Evolutionary conservation across 164 flowering plant species (phyloP).

Genomic region (Stephania yunnanensis): DNA sequence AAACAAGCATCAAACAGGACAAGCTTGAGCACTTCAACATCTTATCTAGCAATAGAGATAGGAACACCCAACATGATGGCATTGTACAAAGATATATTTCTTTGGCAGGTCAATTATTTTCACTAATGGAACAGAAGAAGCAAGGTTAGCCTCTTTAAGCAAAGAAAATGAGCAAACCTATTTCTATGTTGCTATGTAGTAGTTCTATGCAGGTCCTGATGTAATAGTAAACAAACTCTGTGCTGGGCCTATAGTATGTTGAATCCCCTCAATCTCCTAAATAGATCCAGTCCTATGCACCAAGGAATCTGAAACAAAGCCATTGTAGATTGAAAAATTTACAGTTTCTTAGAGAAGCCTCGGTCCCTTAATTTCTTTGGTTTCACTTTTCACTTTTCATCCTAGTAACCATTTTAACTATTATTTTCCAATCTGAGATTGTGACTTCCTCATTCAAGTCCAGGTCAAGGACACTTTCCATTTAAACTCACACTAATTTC

Average conservation of each 20-base stretch:
- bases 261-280: neutral
- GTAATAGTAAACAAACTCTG: neutral
- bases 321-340: no score
- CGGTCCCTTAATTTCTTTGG: neutral
- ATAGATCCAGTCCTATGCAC: neutral
- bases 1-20: no score
- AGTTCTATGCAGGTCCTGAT: neutral
- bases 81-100: conserved; percentile 3
- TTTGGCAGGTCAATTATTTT: conserved; percentile 75
- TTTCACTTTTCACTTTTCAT: neutral
- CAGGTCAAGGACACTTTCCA: neutral
- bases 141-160: conserved; percentile 63
- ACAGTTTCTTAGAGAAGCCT: neutral
- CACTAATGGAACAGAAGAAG: conserved; percentile 77
- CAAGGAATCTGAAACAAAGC: no score
- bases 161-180: conserved; percentile 78
- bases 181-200: neutral
- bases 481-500: neutral
- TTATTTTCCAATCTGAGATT: neutral
- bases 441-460: neutral
- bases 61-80: neutral
- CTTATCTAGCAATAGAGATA: no score
- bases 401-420: neutral
- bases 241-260: neutral
- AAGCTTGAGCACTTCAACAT: no score